A percentile compares a stretch with the other conserved stretches of the same genome.
These are phyloP conservation scores for Populus hybrid DNA, from an alignment of 441 rosid genomes.

Conservation along the genomic window DNA sequence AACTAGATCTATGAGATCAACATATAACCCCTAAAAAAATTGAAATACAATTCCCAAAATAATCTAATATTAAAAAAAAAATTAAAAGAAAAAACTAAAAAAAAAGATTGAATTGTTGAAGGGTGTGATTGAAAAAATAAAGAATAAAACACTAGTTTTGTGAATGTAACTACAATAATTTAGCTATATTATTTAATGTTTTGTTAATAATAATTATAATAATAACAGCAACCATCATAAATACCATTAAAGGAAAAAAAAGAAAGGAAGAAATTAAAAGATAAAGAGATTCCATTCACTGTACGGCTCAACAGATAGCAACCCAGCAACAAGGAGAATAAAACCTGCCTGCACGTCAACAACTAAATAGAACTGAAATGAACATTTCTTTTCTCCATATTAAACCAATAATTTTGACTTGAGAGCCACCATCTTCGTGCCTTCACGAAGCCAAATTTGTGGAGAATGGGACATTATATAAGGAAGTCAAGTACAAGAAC, in stretches of 20 bases:
- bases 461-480: constrained; percentile 21
- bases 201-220: too few relatives aligned
- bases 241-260: background rate
- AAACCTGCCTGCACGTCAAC: constrained; percentile 66
- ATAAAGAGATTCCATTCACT: background rate
- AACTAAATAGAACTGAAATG: background rate
- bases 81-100: too few relatives aligned
- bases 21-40: too few relatives aligned
- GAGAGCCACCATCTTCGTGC: constrained; percentile 34
- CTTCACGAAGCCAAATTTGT: constrained; percentile 37
- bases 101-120: too few relatives aligned
- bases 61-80: too few relatives aligned
- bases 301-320: background rate
- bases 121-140: too few relatives aligned
- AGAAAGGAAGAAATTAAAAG: background rate
- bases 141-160: too few relatives aligned
- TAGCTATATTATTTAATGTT: too few relatives aligned
- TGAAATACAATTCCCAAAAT: accelerated
- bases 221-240: background rate
- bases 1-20: too few relatives aligned
- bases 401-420: constrained; percentile 25
- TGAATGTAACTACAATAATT: too few relatives aligned
- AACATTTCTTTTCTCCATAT: background rate
- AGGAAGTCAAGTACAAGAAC: constrained; percentile 19
- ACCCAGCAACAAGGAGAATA: background rate